phyloP scores from a whole-genome alignment of 768 basidiomycete genomes.

The Suillus subluteus region DNA sequence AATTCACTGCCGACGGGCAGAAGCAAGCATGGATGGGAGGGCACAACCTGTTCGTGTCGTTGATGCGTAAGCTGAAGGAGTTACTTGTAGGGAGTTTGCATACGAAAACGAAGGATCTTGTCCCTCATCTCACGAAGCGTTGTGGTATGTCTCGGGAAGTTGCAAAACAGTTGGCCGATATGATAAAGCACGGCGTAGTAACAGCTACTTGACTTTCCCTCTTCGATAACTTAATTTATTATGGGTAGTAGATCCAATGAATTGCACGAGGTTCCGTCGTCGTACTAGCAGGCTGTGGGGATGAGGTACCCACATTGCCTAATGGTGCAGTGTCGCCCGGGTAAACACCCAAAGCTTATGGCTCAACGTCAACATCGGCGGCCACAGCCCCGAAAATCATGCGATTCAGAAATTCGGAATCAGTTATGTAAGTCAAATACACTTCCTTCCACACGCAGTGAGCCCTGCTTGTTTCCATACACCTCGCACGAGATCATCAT shows the following conservation, averaged over 20 bases:
- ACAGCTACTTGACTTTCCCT: neutral
- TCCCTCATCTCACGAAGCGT: slow-evolving; percentile 24
- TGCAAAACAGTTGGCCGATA: slow-evolving; percentile 23
- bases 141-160: slow-evolving; percentile 32
- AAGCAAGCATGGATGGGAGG: slow-evolving; percentile 13
- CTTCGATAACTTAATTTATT: neutral
- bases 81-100: slow-evolving; percentile 17
- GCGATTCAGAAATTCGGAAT: too few relatives aligned
- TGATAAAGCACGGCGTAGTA: slow-evolving; percentile 22
- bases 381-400: too few relatives aligned
- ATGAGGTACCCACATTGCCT: too few relatives aligned
- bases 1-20: neutral
- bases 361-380: too few relatives aligned
- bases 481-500: neutral
- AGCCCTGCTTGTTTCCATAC: neutral
- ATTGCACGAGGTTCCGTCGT: neutral
- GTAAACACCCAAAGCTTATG: too few relatives aligned
- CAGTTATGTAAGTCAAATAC: too few relatives aligned
- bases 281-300: too few relatives aligned
- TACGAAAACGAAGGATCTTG: slow-evolving; percentile 21
- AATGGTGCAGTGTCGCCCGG: too few relatives aligned
- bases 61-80: slow-evolving; percentile 16
- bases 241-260: neutral
- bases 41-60: slow-evolving; percentile 19
- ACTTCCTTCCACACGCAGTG: too few relatives aligned